phyloP scores from a whole-genome alignment of 805 yeast genomes.

The Candida caryicola region DNA sequence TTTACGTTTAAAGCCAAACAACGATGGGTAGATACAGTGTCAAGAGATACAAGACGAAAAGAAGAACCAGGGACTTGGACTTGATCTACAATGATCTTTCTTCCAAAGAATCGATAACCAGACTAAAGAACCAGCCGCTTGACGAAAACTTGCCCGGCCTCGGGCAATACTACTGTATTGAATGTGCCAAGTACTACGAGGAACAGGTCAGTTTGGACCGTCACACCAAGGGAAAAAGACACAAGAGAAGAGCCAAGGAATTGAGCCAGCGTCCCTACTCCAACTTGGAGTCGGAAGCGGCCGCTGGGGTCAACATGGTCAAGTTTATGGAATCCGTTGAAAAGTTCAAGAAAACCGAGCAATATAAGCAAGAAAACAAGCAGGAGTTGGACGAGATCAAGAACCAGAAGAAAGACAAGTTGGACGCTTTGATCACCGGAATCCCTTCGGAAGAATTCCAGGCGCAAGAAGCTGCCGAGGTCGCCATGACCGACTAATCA shows the following conservation, averaged over 20 bases:
- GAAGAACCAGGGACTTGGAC: slow-evolving; percentile 83
- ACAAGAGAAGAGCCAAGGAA: slow-evolving; percentile 80
- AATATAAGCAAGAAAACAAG: slow-evolving; percentile 40
- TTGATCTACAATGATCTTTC: slow-evolving; percentile 74
- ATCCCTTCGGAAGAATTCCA: slow-evolving; percentile 11
- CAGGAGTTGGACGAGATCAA: slow-evolving; percentile 37
- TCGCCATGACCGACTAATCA: slow-evolving; percentile 2
- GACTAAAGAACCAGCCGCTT: slow-evolving; percentile 73
- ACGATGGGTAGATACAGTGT: slow-evolving; percentile 86
- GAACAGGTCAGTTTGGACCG: slow-evolving; percentile 66
- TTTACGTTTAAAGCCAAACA: no score
- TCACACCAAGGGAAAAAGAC: slow-evolving; percentile 75
- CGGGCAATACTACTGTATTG: slow-evolving; percentile 92
- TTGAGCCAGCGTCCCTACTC: slow-evolving; percentile 80
- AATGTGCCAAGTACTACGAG: slow-evolving; percentile 90
- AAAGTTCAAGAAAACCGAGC: slow-evolving; percentile 48
- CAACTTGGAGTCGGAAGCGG: slow-evolving; percentile 86
- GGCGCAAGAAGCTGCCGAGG: background rate
- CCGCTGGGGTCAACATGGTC: slow-evolving; percentile 72
- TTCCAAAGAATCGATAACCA: slow-evolving; percentile 57
- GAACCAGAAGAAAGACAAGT: slow-evolving; percentile 36
- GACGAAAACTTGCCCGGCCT: slow-evolving; percentile 92
- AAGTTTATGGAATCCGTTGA: slow-evolving; percentile 66
- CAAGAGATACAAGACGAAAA: slow-evolving; percentile 82
- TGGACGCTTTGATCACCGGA: slow-evolving; percentile 27